A percentile compares a stretch with the other conserved stretches of the same genome.
phyloP scores from a whole-genome alignment of 495 filamentous ascomycete species.

The Tuber melanosporum region DNA sequence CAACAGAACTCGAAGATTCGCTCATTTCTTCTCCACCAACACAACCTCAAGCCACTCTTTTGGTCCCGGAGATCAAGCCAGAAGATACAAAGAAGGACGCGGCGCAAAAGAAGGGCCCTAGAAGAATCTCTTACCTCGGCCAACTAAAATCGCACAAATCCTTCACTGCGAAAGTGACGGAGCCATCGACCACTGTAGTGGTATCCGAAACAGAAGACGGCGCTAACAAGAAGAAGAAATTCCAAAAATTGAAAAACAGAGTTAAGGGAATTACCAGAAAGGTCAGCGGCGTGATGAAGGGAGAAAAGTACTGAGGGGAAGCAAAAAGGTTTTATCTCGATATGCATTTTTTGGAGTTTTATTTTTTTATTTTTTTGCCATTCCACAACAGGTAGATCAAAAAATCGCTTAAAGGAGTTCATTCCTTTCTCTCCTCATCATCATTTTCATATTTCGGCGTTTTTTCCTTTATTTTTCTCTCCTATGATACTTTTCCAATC shows the following conservation, averaged over 20 bases:
- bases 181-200: not conserved
- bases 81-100: not conserved
- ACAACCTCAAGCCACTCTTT: not conserved
- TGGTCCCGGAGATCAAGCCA: not conserved
- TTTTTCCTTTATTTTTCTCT: not conserved
- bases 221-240: slow-evolving; percentile 31
- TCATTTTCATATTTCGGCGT: slow-evolving; percentile 11
- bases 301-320: slow-evolving; percentile 7
- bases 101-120: not conserved
- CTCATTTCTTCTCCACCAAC: not conserved
- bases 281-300: slow-evolving; percentile 31
- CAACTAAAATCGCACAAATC: not conserved
- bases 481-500: slow-evolving; percentile 8
- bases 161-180: not conserved
- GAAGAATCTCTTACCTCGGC: slow-evolving; percentile 1
- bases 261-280: slow-evolving; percentile 34
- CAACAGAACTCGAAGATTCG: slow-evolving; percentile 5
- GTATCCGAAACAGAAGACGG: slow-evolving; percentile 8
- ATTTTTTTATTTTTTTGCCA: slow-evolving; percentile 17
- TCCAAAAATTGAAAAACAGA: slow-evolving; percentile 33
- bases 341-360: slow-evolving; percentile 15
- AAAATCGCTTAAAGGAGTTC: not conserved
- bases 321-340: slow-evolving; percentile 10
- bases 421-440: slow-evolving; percentile 27
- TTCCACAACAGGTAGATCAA: not conserved